A percentile compares a stretch with the other conserved stretches of the same genome.
Conservation (phyloP, 179 eudicot genomes). For the Silene vulgaris region DNA sequence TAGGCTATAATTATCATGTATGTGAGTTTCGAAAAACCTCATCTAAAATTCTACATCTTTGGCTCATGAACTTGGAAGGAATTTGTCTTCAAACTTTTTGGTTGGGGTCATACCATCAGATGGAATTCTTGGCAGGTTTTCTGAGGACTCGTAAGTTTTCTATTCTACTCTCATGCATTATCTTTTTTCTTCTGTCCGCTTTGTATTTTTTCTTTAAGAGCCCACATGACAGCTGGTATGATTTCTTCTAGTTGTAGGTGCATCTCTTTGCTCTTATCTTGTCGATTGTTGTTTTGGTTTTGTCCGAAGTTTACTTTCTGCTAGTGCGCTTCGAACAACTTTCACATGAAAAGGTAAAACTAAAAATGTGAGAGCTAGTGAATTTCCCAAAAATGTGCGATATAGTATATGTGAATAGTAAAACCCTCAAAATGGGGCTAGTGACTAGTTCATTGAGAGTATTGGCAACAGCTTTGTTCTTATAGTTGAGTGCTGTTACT, state of each 20-base stretch:
- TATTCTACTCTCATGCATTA: slow-evolving; percentile 5
- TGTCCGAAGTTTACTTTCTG: not conserved
- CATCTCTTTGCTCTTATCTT: not conserved
- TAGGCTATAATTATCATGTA: not conserved
- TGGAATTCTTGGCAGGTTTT: slow-evolving; percentile 66
- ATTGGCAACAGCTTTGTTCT: not conserved
- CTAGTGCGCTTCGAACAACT: not conserved
- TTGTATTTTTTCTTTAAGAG: not conserved
- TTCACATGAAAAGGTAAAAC: not conserved
- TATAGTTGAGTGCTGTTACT: not conserved
- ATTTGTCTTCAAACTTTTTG: slow-evolving; percentile 82
- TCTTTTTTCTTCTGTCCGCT: slow-evolving; percentile 9
- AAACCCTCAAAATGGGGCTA: not conserved
- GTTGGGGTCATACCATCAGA: slow-evolving; percentile 72
- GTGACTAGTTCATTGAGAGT: not conserved
- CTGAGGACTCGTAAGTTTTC: slow-evolving; percentile 61
- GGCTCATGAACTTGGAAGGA: slow-evolving; percentile 44
- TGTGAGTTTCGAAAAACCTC: not conserved
- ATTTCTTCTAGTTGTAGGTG: not conserved
- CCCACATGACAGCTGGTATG: not conserved
- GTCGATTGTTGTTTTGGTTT: not conserved
- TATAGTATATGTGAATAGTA: slow-evolving; percentile 6
- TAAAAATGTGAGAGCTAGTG: not conserved
- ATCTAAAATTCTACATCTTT: slow-evolving; percentile 15
- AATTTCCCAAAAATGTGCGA: not conserved